phyloP scores from a whole-genome alignment of 1,139 yeast species.

The Candida sanyaensis region DNA sequence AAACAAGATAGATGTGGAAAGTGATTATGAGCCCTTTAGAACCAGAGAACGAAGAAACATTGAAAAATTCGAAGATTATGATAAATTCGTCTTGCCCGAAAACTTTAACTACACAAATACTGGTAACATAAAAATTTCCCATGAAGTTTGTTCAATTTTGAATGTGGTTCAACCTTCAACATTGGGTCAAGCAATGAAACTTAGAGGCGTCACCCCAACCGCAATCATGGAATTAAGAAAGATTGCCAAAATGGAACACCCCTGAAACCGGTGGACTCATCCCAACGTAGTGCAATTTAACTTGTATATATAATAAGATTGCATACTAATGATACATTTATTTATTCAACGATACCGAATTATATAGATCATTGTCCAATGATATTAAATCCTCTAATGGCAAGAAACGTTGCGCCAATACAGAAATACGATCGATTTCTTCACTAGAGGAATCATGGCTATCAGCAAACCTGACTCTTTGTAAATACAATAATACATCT shows the following conservation, averaged over 20 bases:
- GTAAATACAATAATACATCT: constrained; percentile 38
- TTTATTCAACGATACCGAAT: constrained; percentile 2
- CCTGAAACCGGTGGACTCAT: not conserved
- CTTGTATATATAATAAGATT: not conserved
- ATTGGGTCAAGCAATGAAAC: constrained; percentile 91
- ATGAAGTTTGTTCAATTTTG: constrained; percentile 71
- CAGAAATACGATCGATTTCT: constrained; percentile 26
- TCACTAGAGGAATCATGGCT: constrained; percentile 13
- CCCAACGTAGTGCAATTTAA: not conserved
- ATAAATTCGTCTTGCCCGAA: constrained; percentile 64
- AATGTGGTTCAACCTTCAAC: constrained; percentile 83
- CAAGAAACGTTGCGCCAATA: constrained; percentile 35
- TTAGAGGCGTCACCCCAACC: constrained; percentile 93
- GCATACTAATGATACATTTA: not conserved
- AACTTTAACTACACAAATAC: constrained; percentile 59
- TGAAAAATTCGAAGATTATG: constrained; percentile 82
- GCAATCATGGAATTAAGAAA: constrained; percentile 69
- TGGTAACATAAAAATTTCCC: constrained; percentile 55
- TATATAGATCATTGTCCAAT: constrained; percentile 33
- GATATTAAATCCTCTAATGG: constrained; percentile 40
- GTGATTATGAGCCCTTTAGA: constrained; percentile 81
- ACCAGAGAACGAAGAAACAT: constrained; percentile 70
- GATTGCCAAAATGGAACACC: constrained; percentile 26
- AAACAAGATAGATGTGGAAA: constrained; percentile 72
- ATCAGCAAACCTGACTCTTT: constrained; percentile 31